These are phyloP conservation scores for Clitocybe nebularis DNA, from an alignment of 1,284 basidiomycete species.

Conservation along the genomic window DNA sequence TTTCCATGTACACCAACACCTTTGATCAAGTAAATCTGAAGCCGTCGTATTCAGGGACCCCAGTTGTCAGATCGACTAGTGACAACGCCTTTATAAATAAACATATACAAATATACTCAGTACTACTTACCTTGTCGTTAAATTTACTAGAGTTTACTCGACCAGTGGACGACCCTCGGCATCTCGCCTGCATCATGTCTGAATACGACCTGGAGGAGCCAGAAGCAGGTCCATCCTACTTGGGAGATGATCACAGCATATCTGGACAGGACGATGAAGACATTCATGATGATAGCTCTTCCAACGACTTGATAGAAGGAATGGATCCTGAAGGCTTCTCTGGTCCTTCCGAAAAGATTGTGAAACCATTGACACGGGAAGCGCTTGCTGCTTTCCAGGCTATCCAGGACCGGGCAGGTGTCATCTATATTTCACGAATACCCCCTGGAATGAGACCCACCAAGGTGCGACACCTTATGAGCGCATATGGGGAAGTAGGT, in stretches of 20 bases:
- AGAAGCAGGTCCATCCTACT: neutral
- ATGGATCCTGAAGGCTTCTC: constrained; percentile 59
- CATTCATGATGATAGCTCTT: neutral
- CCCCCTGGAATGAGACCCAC: constrained; percentile 99
- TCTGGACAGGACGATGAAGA: neutral
- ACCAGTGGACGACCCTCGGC: no score
- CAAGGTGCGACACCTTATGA: constrained; percentile 93
- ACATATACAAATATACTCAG: no score
- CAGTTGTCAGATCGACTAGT: no score
- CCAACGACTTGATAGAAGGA: constrained; percentile 28
- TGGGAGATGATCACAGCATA: neutral
- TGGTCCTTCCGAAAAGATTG: constrained; percentile 48
- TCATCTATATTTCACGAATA: constrained; percentile 94
- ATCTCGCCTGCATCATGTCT: no score
- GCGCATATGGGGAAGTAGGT: constrained; percentile 78
- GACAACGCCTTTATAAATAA: no score
- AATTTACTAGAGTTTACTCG: no score
- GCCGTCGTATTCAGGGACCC: no score
- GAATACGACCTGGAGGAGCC: neutral
- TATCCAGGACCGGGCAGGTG: constrained; percentile 70
- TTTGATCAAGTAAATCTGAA: no score
- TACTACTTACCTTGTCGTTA: no score
- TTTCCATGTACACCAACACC: no score
- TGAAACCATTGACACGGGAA: constrained; percentile 70
- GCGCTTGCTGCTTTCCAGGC: constrained; percentile 69